Evolutionary conservation across 257 asterid genomes (phyloP), one percentile per base, ranked within the genome.

Genomic region (Mitragyna speciosa): DNA sequence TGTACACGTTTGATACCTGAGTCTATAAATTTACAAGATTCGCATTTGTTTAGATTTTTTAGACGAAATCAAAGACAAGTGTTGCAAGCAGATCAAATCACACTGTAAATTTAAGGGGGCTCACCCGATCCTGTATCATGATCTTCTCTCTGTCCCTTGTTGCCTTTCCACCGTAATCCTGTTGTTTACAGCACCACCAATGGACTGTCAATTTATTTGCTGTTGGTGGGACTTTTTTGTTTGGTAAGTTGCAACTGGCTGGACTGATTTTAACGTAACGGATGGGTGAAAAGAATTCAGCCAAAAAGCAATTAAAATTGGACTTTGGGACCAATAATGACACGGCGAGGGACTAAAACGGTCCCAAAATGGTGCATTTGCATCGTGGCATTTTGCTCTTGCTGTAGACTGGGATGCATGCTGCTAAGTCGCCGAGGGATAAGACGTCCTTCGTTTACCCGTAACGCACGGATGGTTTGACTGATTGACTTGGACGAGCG

Each of bases 381-480:
- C 48, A 33, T 54, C n/a, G n/a, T n/a, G n/a, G 51, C 73, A 39
- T 69, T 51, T 68, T 49, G 28, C 7, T 56, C 19, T 8, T 70
- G 74, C 54, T 22, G 56, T 4, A 41, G 56, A 70, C 74, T 19
- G 11, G 10, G 39, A 20, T 5, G 2, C 0, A 7, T 20, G 47
- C 9, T 16, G 7, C 31, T 14, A 72, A 72, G 45, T 45, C 41
- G 59, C 41, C 17, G 14, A 26, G 36, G 43, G 28, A 6, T 11
- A 2, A 4, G 73, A 20, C 64, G 15, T 19, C 65, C 65, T 64
- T 78, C 30, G 41, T 78, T 43, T 70, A 70, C 76, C 59, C 61
- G 63, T 20, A 78, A 77, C 28, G 72, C 63, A 16, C 26, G 77
- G 12, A 64, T 19, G 1, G 65, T 28, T 79, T 59, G 82, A 79